Base-by-base conservation (phyloP, 2,329 filamentous ascomycete genomes). In the Ophiostoma ulmi region DNA sequence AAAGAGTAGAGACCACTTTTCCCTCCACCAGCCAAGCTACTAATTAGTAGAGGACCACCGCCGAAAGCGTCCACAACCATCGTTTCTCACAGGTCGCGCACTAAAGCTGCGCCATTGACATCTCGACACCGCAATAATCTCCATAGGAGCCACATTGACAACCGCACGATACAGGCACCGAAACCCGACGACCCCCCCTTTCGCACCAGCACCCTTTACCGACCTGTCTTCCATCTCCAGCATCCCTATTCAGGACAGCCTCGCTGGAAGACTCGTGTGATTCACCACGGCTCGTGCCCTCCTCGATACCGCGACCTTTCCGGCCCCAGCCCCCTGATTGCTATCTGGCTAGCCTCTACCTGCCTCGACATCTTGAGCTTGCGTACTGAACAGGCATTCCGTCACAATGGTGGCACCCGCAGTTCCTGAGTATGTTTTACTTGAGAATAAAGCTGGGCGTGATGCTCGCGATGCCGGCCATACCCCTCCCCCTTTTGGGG, bases 371-470 rank as follows among this genome's bases (percentile, higher is more conserved):
- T 38, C 26, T 52, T 36, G 69, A 58, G 61, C 69, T 66, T 72
- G 68, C 55, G 65, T 20, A 35, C 64, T 48, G 26, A 39, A 35
- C 38, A 65, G 17, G 36, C 20, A 65, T 22, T 5, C 38, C 52
- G 36, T 67, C 82, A 82, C 81, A 77, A 91, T 91, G 89, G 86
- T 91, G 79, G 86, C 88, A 81, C 90, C 90, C 79, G 89, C 90
- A 78, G 88, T 92, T 74, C 90, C 90, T 75, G 90, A 92, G 90
- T 92, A 83, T 77, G 88, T 82, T 36, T 10, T n/a, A 14, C n/a
- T 22, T 26, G 3, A 26, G 6, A 10, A 5, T 38, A n/a, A 7
- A 44, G 64, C 36, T 67, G 10, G 4, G n/a, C 64, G 22, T 26
- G 17, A 64, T 20, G 31, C 35, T 64, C 17, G n/a, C 35, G 35